Evolutionary conservation across 352 stramenopile species (phyloP), one percentile per base, ranked within the genome.

Genomic region (Pythium phragmiticola): DNA sequence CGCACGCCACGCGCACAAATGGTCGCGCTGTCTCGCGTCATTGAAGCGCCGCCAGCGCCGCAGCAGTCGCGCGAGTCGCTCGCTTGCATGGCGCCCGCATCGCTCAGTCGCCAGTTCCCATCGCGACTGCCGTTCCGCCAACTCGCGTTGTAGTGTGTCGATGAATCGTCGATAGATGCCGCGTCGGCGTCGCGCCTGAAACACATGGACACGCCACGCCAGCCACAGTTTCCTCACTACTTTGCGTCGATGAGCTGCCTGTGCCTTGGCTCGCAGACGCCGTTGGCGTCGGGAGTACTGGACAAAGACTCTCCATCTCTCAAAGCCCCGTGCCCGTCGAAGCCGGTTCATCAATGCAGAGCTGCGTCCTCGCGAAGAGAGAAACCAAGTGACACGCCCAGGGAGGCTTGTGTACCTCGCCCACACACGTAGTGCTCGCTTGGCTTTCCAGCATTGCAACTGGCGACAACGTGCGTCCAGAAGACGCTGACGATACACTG

Each of bases 261-360:
- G 54, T 1, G 26, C 36, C 16, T 28, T 54, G 16, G 47, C 17
- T 1, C 12, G 26, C 13, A 34, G 9, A 6, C 36, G 47, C 2
- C 34, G 55, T 7, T 52, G 39, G 12, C 45, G 46, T 39, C 19
- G 19, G 4, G 43, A 47, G 26, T 7, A 41, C 28, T 34, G 7
- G n/a, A 64, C 46, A 45, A 67, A 72, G 28, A 6, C 3, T 23
- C 17, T 19, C 65, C 65, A 72, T 28, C 65, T 43, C 19, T 17
- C 0, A 37, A 57, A 67, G 14, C 30, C 45, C 9, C 58, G 30
- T 23, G 50, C 23, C 14, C 46, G 37, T 28, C 65, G 53, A 19
- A 60, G 30, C 6, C 59, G 65, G 57, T 63, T 61, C 26, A 64
- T 12, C 39, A 72, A 34, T 41, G 65, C 33, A 23, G 54, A n/a